phyloP scores from a whole-genome alignment of 371 early-diverging fungal genomes.

The Circinella umbellata region DNA sequence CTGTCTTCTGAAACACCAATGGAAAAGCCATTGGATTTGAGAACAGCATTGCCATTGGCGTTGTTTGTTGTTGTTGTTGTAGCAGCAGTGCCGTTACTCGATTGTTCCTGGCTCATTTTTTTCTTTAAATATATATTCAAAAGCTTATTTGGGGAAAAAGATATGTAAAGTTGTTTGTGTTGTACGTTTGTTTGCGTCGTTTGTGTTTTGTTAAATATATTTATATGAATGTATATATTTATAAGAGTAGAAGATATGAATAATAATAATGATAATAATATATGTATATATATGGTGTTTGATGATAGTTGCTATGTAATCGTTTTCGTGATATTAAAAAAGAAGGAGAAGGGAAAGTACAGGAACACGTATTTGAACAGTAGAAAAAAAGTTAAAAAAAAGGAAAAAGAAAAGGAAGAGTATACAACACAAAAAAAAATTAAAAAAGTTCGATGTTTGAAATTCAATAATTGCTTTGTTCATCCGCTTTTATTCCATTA shows the following conservation, averaged over 20 bases:
- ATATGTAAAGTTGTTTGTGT: not conserved
- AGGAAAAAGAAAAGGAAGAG: not conserved
- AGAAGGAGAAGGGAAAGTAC: not conserved
- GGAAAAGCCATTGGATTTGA: slow-evolving; percentile 41
- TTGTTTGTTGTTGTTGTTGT: slow-evolving; percentile 5
- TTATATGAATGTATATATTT: no score
- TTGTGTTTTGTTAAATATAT: no score
- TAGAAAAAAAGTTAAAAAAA: not conserved
- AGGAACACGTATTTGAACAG: not conserved
- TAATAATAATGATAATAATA: no score
- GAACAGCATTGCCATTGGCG: not conserved
- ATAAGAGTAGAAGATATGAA: not conserved
- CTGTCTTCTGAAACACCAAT: slow-evolving; percentile 86
- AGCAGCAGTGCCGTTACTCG: slow-evolving; percentile 1
- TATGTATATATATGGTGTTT: no score
- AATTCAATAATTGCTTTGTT: not conserved
- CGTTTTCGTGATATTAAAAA: no score
- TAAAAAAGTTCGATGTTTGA: not conserved
- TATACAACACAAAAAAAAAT: not conserved
- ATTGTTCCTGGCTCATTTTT: slow-evolving; percentile 1
- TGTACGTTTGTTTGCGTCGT: no score
- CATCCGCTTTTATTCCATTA: no score
- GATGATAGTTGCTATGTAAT: no score
- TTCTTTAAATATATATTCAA: no score
- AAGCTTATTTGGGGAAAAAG: not conserved